Evolutionary conservation across 345 rosid species (phyloP), one percentile per base, ranked within the genome.

Genomic region (Pugionium cornutum): DNA sequence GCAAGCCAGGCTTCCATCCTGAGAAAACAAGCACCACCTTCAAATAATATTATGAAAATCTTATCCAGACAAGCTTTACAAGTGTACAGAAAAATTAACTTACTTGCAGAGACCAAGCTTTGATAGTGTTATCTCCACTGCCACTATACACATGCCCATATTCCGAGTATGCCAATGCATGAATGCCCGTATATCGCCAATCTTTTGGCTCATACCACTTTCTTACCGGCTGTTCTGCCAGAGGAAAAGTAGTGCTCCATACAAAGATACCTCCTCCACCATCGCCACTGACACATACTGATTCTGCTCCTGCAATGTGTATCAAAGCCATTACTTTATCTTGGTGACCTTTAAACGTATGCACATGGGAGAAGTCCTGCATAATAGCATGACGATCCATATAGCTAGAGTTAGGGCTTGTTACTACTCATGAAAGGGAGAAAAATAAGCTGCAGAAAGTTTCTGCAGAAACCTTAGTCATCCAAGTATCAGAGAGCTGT

Each of bases 141-240:
- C 98, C 98, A 45, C 89, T 79, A 51, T 88, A 92, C 43, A 89
- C 83, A 76, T 74, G 68, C 10, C 86, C 86, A 35, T 82, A 76
- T 48, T 83, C 90, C 9, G 89, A 79, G 70, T 77, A 68, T 27
- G 94, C 75, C 77, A 89, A 62, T 42, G 96, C 79, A 69, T 89
- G 96, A 65, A 92, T 84, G 49, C 98, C 98, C 53, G 89, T 83
- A 77, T 86, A 92, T 33, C 94, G 86, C 98, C 98, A 92, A 81
- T 92, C 98, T 73, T 86, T 84, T 79, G 82, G 77, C 75, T 89
- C 98, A 35, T 76, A 78, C 98, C 96, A 92, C 75, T 82, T 86
- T 68, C 79, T 89, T 25, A 84, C 52, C 6, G 91, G 94, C 62
- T 86, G 86, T 62, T 86, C 78, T 66, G 54, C 74, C 29, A 88